phyloP scores from a whole-genome alignment of 768 basidiomycete species.

The Trichaptum fuscoviolaceum region DNA sequence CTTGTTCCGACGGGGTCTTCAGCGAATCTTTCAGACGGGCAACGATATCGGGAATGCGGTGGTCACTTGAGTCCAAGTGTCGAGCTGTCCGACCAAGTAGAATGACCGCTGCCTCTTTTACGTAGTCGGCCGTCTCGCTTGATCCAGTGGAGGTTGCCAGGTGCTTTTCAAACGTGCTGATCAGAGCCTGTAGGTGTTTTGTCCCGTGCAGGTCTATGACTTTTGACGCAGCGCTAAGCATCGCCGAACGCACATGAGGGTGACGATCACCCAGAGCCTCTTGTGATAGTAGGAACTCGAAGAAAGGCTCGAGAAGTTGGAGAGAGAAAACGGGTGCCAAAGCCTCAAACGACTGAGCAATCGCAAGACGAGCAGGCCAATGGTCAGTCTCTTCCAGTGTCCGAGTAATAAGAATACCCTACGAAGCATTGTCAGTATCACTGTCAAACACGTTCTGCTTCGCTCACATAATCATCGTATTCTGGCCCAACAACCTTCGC shows the following conservation, averaged over 20 bases:
- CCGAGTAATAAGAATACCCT: conserved; percentile 92
- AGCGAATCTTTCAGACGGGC: conserved; percentile 83
- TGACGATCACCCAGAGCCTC: conserved; percentile 84
- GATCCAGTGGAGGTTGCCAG: conserved; percentile 44
- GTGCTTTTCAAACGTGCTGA: conserved; percentile 76
- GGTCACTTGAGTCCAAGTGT: conserved; percentile 74
- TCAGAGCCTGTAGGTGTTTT: conserved; percentile 62
- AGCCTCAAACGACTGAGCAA: conserved; percentile 59
- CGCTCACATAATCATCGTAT: conserved; percentile 84
- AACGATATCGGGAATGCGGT: conserved; percentile 75
- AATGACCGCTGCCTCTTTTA: conserved; percentile 93
- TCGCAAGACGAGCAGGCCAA: conserved; percentile 77
- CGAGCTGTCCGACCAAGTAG: conserved; percentile 89
- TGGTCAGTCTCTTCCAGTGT: conserved; percentile 87
- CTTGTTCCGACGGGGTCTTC: conserved; percentile 92
- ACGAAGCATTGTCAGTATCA: conserved; percentile 11
- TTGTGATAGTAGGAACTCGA: conserved; percentile 80
- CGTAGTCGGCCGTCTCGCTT: conserved; percentile 75
- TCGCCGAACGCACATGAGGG: conserved; percentile 74
- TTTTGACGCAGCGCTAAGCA: conserved; percentile 80
- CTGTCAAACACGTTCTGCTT: background rate
- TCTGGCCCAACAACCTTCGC: conserved; percentile 86
- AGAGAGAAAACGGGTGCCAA: conserved; percentile 63
- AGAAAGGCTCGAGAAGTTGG: conserved; percentile 62
- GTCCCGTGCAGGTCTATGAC: conserved; percentile 84